Percentiles rank a stretch among this genome's conserved stretches.
phyloP scores from a whole-genome alignment of 371 early-diverging fungal genomes.

The Circinella umbellata region DNA sequence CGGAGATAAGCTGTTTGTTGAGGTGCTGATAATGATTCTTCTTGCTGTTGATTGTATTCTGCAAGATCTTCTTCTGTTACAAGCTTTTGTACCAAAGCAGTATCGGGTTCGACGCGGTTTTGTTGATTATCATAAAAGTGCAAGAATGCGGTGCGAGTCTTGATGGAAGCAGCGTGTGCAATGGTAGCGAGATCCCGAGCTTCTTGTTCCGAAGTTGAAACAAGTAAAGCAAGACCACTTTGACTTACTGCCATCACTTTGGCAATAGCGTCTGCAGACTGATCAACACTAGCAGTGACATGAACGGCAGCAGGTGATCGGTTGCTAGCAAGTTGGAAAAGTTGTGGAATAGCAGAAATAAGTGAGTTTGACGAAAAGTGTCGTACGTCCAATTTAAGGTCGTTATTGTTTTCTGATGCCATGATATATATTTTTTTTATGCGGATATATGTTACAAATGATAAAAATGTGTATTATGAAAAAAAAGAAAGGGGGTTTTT shows the following conservation, averaged over 20 bases:
- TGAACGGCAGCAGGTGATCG: constrained; percentile 63
- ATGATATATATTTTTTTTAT: neutral
- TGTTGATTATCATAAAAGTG: constrained; percentile 58
- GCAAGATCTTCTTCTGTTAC: constrained; percentile 40
- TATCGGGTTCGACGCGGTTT: constrained; percentile 17
- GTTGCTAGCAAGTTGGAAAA: constrained; percentile 60
- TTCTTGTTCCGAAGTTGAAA: constrained; percentile 73
- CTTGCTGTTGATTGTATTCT: constrained; percentile 10
- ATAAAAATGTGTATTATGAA: neutral
- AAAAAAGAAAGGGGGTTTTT: neutral
- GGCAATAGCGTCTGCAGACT: constrained; percentile 42
- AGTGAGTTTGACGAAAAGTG: constrained; percentile 58
- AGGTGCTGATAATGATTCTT: neutral
- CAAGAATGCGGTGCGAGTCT: constrained; percentile 63
- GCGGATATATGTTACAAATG: constrained; percentile 11
- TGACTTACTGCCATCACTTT: constrained; percentile 80
- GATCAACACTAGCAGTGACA: constrained; percentile 40
- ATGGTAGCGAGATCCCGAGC: constrained; percentile 73
- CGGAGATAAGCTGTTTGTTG: constrained; percentile 39
- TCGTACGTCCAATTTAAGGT: constrained; percentile 11
- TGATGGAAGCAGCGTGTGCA: constrained; percentile 66
- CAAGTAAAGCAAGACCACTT: constrained; percentile 74
- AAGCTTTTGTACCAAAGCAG: constrained; percentile 26
- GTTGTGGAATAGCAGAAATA: constrained; percentile 67
- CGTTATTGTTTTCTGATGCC: constrained; percentile 7